Evolutionary conservation across 441 rosid genomes (phyloP).

Genomic region (Populus hybrid): DNA sequence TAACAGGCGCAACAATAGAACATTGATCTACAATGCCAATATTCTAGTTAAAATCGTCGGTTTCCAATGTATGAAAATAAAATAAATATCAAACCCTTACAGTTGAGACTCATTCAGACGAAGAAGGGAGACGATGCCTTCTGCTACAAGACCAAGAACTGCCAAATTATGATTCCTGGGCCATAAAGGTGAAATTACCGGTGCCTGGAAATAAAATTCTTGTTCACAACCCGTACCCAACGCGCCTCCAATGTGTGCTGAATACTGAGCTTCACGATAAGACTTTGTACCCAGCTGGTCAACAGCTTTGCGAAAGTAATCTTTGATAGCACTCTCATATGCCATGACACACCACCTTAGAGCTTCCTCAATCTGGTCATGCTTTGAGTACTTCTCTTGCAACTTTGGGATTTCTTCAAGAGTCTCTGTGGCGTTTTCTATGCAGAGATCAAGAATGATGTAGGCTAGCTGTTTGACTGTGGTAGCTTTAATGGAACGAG

Average conservation of each 20-base stretch:
- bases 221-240: constrained; percentile 2
- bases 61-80: neutral
- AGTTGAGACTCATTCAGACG: neutral
- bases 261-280: neutral
- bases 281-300: neutral
- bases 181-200: neutral
- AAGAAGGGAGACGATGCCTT: constrained; percentile 8
- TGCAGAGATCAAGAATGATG: constrained; percentile 8
- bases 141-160: constrained; percentile 8
- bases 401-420: neutral
- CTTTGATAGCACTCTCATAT: neutral
- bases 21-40: neutral
- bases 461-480: neutral
- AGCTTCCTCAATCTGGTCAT: neutral
- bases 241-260: constrained; percentile 6
- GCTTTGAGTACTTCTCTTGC: neutral
- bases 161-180: constrained; percentile 1
- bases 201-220: constrained; percentile 8
- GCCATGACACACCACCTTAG: neutral
- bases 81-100: neutral
- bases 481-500: neutral
- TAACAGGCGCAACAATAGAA: too few relatives aligned
- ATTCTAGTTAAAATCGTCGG: neutral
- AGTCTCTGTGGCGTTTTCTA: constrained; percentile 2
- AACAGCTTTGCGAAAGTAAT: neutral